Conservation (phyloP, 148 eudicot species). For the Fagopyrum homotropicum region DNA sequence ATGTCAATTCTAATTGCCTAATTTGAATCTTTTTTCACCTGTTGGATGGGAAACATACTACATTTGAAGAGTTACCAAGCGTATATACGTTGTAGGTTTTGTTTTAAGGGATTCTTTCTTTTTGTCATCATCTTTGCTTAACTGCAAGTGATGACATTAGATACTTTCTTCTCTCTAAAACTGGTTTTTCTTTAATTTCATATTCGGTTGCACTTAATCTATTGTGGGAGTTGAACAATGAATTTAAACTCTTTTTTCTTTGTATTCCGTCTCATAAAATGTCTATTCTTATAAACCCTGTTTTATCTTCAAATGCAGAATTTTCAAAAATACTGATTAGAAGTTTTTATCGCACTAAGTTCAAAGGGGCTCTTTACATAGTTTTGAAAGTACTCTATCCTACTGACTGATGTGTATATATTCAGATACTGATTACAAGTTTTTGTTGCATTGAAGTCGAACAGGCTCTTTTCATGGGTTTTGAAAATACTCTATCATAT, state of each 20-base stretch:
- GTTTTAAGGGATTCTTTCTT: background rate
- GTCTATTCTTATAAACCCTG: background rate
- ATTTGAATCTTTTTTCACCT: background rate
- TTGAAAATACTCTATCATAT: too few relatives aligned
- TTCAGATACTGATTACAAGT: background rate
- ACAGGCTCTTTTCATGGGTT: too few relatives aligned
- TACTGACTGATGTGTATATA: too few relatives aligned
- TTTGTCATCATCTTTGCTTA: background rate
- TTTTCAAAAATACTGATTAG: too few relatives aligned
- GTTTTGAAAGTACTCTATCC: too few relatives aligned
- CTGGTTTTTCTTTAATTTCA: background rate
- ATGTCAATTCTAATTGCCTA: background rate
- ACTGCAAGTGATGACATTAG: background rate
- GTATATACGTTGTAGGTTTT: too few relatives aligned
- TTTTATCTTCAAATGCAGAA: too few relatives aligned
- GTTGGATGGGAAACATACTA: background rate
- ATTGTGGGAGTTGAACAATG: too few relatives aligned
- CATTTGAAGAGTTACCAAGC: background rate
- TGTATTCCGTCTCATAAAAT: background rate
- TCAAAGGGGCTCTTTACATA: too few relatives aligned
- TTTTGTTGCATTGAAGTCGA: too few relatives aligned
- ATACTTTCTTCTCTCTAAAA: background rate
- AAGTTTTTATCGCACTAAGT: too few relatives aligned
- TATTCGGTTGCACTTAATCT: background rate
- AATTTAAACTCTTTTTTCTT: background rate